Evolutionary conservation across 768 basidiomycete species (phyloP).

Genomic region (Rhizopogon roseolus): DNA sequence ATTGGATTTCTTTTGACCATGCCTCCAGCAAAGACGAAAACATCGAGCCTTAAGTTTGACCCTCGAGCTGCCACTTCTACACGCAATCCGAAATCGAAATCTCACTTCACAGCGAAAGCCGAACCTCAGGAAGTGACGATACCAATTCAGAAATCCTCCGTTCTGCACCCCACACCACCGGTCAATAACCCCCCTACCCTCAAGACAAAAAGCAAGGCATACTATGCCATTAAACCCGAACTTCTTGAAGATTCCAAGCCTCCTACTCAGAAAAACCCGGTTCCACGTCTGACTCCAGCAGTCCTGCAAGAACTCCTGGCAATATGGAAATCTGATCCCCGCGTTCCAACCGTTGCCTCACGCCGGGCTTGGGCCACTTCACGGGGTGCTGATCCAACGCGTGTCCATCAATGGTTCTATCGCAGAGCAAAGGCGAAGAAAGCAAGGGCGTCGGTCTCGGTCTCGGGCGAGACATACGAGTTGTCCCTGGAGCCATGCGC

Average conservation of each 20-base stretch:
- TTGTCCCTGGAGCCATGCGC: conserved; percentile 9
- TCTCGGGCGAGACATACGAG: conserved; percentile 16
- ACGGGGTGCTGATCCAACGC: conserved; percentile 12
- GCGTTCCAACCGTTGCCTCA: conserved; percentile 24
- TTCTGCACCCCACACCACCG: background rate
- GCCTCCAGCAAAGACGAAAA: background rate
- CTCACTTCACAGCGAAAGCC: no score
- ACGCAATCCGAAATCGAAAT: no score
- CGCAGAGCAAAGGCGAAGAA: conserved; percentile 21
- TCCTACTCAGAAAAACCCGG: background rate
- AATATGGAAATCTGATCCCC: conserved; percentile 23
- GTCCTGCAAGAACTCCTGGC: conserved; percentile 22
- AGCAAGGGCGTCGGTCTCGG: conserved; percentile 12
- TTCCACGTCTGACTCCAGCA: background rate
- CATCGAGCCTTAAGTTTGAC: no score
- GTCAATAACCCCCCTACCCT: background rate
- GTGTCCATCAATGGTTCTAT: conserved; percentile 22
- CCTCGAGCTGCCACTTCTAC: no score
- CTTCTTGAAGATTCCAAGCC: background rate
- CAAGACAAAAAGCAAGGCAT: background rate
- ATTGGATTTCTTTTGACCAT: no score
- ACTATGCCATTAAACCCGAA: background rate
- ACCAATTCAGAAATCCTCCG: background rate
- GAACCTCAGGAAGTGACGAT: background rate
- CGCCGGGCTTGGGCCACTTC: conserved; percentile 21